phyloP scores from a whole-genome alignment of 371 early-diverging fungal species.

The Mucor lusitanicus region DNA sequence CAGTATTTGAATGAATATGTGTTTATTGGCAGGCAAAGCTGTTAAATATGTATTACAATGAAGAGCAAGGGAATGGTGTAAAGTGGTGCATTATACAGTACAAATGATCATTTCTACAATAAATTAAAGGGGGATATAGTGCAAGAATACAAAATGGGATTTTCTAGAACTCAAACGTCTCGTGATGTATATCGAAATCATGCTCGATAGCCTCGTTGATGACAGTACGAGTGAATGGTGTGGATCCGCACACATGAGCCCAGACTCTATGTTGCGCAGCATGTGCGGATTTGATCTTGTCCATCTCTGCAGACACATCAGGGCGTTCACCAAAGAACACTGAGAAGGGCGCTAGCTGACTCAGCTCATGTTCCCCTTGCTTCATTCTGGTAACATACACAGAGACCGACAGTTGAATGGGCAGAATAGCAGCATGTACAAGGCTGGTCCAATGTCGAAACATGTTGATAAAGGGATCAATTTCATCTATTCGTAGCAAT shows the following conservation, averaged over 20 bases:
- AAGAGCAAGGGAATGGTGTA: neutral
- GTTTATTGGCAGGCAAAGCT: too few relatives aligned
- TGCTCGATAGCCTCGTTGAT: constrained; percentile 34
- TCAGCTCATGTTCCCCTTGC: constrained; percentile 19
- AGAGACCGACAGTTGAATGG: constrained; percentile 27
- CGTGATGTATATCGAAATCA: constrained; percentile 37
- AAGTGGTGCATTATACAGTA: neutral
- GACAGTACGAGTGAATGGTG: constrained; percentile 35
- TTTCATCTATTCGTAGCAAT: constrained; percentile 25
- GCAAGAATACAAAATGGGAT: neutral
- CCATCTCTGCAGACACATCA: constrained; percentile 25
- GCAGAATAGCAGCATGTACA: constrained; percentile 18
- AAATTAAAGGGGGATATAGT: neutral
- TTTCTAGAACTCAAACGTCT: constrained; percentile 47
- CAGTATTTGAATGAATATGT: too few relatives aligned
- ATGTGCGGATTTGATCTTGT: constrained; percentile 21
- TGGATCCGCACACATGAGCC: constrained; percentile 44
- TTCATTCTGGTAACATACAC: constrained; percentile 39
- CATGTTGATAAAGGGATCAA: constrained; percentile 34
- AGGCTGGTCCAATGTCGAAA: constrained; percentile 32
- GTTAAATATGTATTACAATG: neutral
- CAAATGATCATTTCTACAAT: neutral
- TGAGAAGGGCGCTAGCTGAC: constrained; percentile 6
- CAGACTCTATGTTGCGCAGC: constrained; percentile 21
- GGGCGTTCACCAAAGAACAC: constrained; percentile 30